Evolutionary conservation across 441 rosid species (phyloP), one percentile per base, ranked within the genome.

Genomic region (Erysimum cheiri): DNA sequence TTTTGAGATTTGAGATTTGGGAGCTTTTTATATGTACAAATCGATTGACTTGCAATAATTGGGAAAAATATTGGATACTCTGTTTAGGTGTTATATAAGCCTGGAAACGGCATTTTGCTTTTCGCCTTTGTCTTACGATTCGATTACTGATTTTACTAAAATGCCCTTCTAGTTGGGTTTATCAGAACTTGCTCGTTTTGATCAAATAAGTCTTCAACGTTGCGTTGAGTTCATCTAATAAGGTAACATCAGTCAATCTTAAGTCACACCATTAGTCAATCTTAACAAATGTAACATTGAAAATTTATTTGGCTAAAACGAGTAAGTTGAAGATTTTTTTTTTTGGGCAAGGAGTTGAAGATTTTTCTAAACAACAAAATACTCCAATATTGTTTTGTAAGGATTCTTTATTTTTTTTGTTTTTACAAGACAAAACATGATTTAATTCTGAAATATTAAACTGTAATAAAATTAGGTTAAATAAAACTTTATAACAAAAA

Each of bases 41-140:
- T 22, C 44, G 19, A 55, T 41, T 41, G 63, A 53, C 40, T 22
- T 37, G 60, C 6, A 64, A 73, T 60, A 43, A 50, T 50, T 57
- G 55, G 54, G 56, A 58, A 24, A 19, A 1, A n/a, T 28, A 32
- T 31, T 60, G 19, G 32, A 65, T 50, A n/a, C 6, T 66, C 62
- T 59, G 26, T 37, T 60, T 22, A 17, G n/a, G 31, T 59, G 62
- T 10, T 65, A 39, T 59, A 57, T 44, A 47, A 73, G 32, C 46
- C 12, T 49, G 13, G 15, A 59, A 49, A 22, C 31, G 46, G 26
- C 60, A 24, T 4, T 59, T 14, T 50, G 72, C 13, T 52, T 59
- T 67, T 58, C 53, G 53, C 72, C 32, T 41, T 73, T 50, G 49
- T 73, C 56, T 60, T 73, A 40, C 41, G 46, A 57, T 29, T 64